Conservation (phyloP, 768 basidiomycete species). For the Clitopilus passeckerianus region DNA sequence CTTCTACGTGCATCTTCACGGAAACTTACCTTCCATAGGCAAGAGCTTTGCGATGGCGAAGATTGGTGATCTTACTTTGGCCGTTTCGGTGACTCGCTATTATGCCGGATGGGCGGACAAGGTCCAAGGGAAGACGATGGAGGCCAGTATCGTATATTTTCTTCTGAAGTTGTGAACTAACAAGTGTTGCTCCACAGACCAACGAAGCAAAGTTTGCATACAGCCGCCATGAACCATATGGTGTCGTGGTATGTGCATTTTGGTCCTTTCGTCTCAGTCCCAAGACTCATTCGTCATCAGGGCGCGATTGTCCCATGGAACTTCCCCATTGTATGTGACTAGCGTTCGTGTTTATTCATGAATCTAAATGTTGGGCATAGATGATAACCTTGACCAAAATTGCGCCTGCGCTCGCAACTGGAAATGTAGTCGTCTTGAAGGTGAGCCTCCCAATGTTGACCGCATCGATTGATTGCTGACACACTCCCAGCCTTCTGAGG, state of each 20-base stretch:
- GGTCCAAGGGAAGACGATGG: slow-evolving; percentile 69
- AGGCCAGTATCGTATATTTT: slow-evolving; percentile 24
- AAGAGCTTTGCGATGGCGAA: not conserved
- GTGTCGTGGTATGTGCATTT: slow-evolving; percentile 28
- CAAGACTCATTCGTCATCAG: slow-evolving; percentile 3
- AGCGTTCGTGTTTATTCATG: not conserved
- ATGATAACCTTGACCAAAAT: slow-evolving; percentile 34
- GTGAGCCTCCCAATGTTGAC: slow-evolving; percentile 8
- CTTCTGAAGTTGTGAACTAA: not conserved
- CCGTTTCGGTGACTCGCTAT: slow-evolving; percentile 56
- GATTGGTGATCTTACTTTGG: not conserved
- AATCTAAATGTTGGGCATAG: not conserved
- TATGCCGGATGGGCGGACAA: slow-evolving; percentile 94
- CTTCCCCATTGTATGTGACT: slow-evolving; percentile 15
- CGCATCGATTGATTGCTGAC: not conserved
- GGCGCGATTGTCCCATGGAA: slow-evolving; percentile 55
- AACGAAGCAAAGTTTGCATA: slow-evolving; percentile 21
- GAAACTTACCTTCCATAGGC: not conserved
- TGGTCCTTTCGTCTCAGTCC: not conserved
- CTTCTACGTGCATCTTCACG: no score
- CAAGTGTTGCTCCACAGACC: slow-evolving; percentile 8
- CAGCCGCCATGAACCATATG: slow-evolving; percentile 46
- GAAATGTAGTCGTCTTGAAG: slow-evolving; percentile 71
- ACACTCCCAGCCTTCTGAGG: slow-evolving; percentile 52
- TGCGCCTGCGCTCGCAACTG: slow-evolving; percentile 72